Evolutionary conservation across 2,329 filamentous ascomycete species (phyloP), one percentile per base, ranked within the genome.

Genomic region (Penicillium sumatraense): DNA sequence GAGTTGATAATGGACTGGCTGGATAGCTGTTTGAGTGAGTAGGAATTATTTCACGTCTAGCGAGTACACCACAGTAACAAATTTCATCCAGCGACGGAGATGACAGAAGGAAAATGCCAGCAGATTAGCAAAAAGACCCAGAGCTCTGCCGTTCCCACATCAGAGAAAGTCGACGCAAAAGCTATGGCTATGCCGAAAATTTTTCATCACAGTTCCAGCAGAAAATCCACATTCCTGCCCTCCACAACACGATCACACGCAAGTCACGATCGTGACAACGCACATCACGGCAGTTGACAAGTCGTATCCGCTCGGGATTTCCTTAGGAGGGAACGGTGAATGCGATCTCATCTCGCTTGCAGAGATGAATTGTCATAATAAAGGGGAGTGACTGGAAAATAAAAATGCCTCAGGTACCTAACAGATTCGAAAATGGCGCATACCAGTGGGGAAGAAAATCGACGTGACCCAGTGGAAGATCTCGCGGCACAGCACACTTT

Each of bases 391-490:
- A 64, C 55, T 63, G 61, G 61, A 54, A 57, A 56, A 33, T 49
- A 57, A 65, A 65, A 65, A 64, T 62, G 61, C 61, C 62, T 65
- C 62, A 63, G 62, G 61, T 54, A 47, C 23, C 40, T 14, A 16
- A 31, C n/a, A 5, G 16, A 16, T 7, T 60, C 52, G 51, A 56
- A 64, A 65, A 65, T 65, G 51, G 56, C 63, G 59, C 63, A 65
- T 59, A 61, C 40, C 62, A 31, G 24, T 46, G 40, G 40, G n/a
- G 40, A 29, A 29, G 10, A 21, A 46, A 29, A 46, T 31, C 42
- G 16, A 10, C n/a, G 10, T 40, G 51, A 54, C 48, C 47, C 26
- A 47, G 18, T 56, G 55, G 54, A 50, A 29, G 53, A 56, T 36
- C 57, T 42, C 13, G 36, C 36, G 27, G 49, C 20, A 26, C 40